Base-by-base conservation (phyloP, 305 asterid species). In the Fraxinus angustifolia region DNA sequence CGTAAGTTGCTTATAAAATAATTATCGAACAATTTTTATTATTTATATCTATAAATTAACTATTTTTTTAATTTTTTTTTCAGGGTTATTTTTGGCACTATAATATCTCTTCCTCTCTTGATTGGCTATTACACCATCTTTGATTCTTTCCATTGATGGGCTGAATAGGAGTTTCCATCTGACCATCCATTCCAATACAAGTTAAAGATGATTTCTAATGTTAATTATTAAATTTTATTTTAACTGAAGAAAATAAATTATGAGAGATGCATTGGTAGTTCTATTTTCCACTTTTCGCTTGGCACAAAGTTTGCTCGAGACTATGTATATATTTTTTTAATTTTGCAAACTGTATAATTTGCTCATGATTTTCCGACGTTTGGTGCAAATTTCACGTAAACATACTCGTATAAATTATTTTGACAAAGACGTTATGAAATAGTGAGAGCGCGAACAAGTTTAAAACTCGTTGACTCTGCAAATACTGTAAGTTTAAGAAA, bases 71-170 rank as follows among this genome's bases (percentile, higher is more conserved):
- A n/a, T 23, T 23, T 23, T 33, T 11, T 58, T 23, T 87, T 75
- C 97, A 91, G 97, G 94, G 92, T 91, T 42, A 89, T 91, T 38
- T 89, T 92, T 0, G 95, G 94, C 82, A 93, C 93, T 6, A 36
- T 91, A 14, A 82, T 82, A 56, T 90, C 97, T 4, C 92, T 92
- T 68, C 94, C 97, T 14, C 84, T 93, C 68, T 79, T 91, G 88
- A 86, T 90, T 4, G 89, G 83, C 8, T 93, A 90, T 81, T 89
- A 88, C 75, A 78, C 77, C 14, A 36, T 89, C 68, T 80, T 91
- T 19, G 87, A 90, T 78, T 33, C 83, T 14, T 8, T 84, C 38
- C 88, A 28, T 28, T 88, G 85, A 60, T 19, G 14, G 8, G 6
- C 7, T 48, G 6, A 4, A 16, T 10, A 2, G 50, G 50, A 40